Base-by-base conservation (phyloP, 2,329 filamentous ascomycete species). In the Colletotrichum sp. region DNA sequence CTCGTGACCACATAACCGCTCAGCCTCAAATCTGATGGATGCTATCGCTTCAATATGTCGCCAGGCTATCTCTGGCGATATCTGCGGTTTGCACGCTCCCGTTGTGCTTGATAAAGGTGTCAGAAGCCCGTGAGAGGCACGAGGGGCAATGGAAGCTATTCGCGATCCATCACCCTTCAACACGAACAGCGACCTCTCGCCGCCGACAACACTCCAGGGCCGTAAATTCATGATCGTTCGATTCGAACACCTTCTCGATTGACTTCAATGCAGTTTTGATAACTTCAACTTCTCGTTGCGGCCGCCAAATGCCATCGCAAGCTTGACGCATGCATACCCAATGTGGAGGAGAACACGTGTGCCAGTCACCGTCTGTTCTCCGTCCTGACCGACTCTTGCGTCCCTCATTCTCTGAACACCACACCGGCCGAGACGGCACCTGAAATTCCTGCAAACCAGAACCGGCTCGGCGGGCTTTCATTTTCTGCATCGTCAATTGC, bases 281-380 rank as follows among this genome's bases (percentile, higher is more conserved):
- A n/a, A 15, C 33, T 54, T 63, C 33, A 51, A 18, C 12, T 6
- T 21, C 5, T 24, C 51, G 11, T 21, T 66, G 43, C 38, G 38
- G 24, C 13, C 27, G 38, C 31, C 6, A 31, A 43, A 55, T 29
- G 57, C 55, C 34, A 62, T 34, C 64, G 47, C 33, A 47, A 66
- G 61, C 18, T 36, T 36, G 62, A 73, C 68, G 71, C 71, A 73
- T 71, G 71, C 29, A 21, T 71, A 70, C 71, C 71, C 68, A 66
- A 73, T 65, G 67, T 73, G 71, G 68, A 73, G 71, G 71, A 71
- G 71, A 73, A 73, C 71, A 73, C 68, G 71, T 73, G 71, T 73
- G 62, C 47, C 54, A 47, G 67, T 66, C 68, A 66, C 55, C 62
- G 57, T 71, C 36, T 16, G 13, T 33, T 43, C 31, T 57, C 63